Evolutionary conservation across 2,329 filamentous ascomycete genomes (phyloP).

Genomic region (Microdochium nivale): DNA sequence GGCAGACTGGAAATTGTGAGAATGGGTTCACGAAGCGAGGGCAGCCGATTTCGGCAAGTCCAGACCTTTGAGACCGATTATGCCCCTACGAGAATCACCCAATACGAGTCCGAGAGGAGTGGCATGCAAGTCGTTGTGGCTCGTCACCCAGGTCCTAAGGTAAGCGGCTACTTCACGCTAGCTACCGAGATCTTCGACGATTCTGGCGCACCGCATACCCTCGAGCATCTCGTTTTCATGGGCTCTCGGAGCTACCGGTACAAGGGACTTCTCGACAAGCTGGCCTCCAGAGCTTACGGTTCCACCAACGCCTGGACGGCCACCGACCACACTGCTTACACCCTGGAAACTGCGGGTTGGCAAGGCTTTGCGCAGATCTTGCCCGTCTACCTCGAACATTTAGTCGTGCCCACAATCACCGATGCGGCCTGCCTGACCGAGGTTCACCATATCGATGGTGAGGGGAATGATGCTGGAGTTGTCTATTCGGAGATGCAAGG

Average conservation of each 20-base stretch:
- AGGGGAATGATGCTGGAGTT: conserved; percentile 90
- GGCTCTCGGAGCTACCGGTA: conserved; percentile 90
- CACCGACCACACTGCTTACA: conserved; percentile 94
- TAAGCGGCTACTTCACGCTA: conserved; percentile 88
- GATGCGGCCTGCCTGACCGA: conserved; percentile 92
- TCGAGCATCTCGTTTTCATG: conserved; percentile 81
- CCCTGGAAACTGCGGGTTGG: conserved; percentile 91
- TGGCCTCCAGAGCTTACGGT: conserved; percentile 88
- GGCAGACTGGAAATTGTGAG: conserved; percentile 19
- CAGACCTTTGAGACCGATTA: conserved; percentile 87
- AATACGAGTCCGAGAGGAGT: conserved; percentile 92
- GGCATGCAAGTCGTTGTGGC: conserved; percentile 93
- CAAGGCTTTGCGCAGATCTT: conserved; percentile 92
- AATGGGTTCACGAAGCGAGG: conserved; percentile 45
- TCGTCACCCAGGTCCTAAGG: conserved; percentile 87
- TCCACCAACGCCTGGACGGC: conserved; percentile 96
- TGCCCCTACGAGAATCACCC: conserved; percentile 77
- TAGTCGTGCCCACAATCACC: conserved; percentile 83
- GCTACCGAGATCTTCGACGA: conserved; percentile 98
- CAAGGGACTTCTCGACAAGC: conserved; percentile 90
- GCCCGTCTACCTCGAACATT: conserved; percentile 90
- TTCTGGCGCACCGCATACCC: conserved; percentile 80
- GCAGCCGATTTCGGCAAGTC: conserved; percentile 67
- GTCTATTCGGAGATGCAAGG: conserved; percentile 99
- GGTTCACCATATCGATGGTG: conserved; percentile 89